phyloP scores from a whole-genome alignment of 345 rosid species.

The Gossypium raimondii region DNA sequence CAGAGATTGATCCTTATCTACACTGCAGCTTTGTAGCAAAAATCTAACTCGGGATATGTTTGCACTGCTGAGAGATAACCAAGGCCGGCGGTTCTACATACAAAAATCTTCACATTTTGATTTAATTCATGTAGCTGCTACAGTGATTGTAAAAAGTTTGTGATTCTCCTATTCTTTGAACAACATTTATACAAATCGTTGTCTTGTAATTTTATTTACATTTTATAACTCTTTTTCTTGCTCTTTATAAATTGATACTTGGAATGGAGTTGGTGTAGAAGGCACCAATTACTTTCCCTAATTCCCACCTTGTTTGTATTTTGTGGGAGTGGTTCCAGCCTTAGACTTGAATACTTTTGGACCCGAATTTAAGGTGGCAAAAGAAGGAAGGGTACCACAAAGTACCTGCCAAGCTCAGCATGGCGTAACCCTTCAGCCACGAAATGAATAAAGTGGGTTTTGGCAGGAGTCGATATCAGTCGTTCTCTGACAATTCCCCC shows the following conservation, averaged over 20 bases:
- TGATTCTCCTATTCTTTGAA: too few species aligned
- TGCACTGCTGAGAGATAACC: too few species aligned
- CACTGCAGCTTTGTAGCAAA: neutral
- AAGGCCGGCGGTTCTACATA: too few species aligned
- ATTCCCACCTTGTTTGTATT: neutral
- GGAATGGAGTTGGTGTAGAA: neutral
- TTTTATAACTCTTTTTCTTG: neutral
- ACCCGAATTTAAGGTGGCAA: neutral
- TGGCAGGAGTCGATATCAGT: neutral
- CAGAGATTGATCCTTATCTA: neutral
- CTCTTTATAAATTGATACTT: neutral
- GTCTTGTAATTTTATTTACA: too few species aligned
- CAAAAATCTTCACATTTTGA: too few species aligned
- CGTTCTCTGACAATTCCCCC: neutral
- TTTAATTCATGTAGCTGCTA: too few species aligned
- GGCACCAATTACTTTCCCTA: neutral
- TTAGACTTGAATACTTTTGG: neutral
- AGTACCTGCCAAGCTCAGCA: neutral
- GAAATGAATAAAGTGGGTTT: slow-evolving; percentile 19
- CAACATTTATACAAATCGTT: too few species aligned
- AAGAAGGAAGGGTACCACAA: neutral
- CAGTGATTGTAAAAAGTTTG: too few species aligned
- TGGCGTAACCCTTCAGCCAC: slow-evolving; percentile 13
- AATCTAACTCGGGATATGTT: neutral
- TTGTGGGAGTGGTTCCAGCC: neutral